Base-by-base conservation (phyloP, 345 rosid species). In the Rubroshorea leprosula region DNA sequence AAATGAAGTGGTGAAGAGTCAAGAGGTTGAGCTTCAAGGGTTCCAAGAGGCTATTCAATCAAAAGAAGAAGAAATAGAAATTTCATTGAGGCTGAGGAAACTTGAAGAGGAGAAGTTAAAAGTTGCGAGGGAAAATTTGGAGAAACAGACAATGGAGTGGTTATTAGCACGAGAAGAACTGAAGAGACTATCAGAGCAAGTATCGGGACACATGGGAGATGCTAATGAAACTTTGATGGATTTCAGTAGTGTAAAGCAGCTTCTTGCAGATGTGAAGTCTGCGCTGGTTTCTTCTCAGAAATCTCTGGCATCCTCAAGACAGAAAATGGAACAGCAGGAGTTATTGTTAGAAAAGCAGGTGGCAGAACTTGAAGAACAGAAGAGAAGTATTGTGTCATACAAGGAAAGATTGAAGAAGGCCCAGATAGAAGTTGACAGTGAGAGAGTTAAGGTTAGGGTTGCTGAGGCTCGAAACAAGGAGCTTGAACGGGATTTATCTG, bases 141-240 rank as follows among this genome's bases (percentile, higher is more conserved):
- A 78, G 79, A 77, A 78, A 55, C 92, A 65, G 72, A 73, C 95
- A 11, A 76, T 56, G 72, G 81, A 81, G 63, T 89, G 96, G 96
- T 69, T 92, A 55, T 54, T 81, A 43, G 79, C 81, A 0, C 89
- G 62, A 64, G 83, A 80, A 58, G 93, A 83, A 66, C 68, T 86
- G 72, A 81, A 76, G 64, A 74, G 72, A 39, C 56, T 88, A 45
- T 71, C 73, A 0, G 82, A 72, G 35, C 69, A 70, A 62, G 78
- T 80, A 18, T 31, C 80, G 8, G 70, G 75, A 54, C 74, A 67
- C 19, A 63, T 59, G 57, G 74, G 66, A 52, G 83, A 80, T 73
- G 77, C 83, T 56, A 68, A 73, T 5, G 85, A 71, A 64, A 68
- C 90, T 6, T 47, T 75, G 73, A 77, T 84, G 47, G 87, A 80